phyloP scores from a whole-genome alignment of 352 stramenopile genomes.

The Pythium insidiosum region DNA sequence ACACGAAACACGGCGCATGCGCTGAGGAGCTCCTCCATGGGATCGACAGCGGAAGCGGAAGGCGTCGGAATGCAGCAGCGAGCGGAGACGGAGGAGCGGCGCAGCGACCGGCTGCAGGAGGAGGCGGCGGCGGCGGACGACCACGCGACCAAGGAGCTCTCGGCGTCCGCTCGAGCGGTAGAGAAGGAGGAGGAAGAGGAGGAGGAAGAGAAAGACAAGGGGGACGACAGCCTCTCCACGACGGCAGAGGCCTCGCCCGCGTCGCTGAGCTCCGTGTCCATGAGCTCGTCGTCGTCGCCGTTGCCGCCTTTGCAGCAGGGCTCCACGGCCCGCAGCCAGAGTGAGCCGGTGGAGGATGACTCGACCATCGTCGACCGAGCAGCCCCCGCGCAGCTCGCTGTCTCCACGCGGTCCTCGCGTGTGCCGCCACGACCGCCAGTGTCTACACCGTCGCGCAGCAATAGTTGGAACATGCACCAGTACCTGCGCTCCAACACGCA shows the following conservation, averaged over 20 bases:
- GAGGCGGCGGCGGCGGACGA: not conserved
- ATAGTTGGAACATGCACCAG: constrained; percentile 20
- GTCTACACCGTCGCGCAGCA: constrained; percentile 9
- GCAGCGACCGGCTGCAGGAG: not conserved
- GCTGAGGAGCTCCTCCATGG: too few species aligned
- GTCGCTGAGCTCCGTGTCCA: too few species aligned
- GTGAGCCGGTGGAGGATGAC: too few species aligned
- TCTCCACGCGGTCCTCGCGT: too few species aligned
- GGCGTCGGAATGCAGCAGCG: not conserved
- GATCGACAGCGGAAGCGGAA: not conserved
- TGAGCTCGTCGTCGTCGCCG: too few species aligned
- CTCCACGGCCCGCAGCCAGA: too few species aligned
- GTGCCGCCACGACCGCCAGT: constrained; percentile 11
- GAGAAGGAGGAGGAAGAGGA: not conserved
- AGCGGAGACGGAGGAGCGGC: too few species aligned
- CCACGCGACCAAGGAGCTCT: not conserved
- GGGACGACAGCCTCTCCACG: not conserved
- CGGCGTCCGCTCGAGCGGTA: too few species aligned
- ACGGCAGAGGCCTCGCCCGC: not conserved
- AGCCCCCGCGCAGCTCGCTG: not conserved
- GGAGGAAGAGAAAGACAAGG: not conserved
- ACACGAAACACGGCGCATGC: too few species aligned
- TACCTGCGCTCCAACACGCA: constrained; percentile 39
- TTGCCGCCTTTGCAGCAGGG: too few species aligned
- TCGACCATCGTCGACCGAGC: not conserved